phyloP scores from a whole-genome alignment of 306 rosid species.

The peach (Prunus persica) region DNA sequence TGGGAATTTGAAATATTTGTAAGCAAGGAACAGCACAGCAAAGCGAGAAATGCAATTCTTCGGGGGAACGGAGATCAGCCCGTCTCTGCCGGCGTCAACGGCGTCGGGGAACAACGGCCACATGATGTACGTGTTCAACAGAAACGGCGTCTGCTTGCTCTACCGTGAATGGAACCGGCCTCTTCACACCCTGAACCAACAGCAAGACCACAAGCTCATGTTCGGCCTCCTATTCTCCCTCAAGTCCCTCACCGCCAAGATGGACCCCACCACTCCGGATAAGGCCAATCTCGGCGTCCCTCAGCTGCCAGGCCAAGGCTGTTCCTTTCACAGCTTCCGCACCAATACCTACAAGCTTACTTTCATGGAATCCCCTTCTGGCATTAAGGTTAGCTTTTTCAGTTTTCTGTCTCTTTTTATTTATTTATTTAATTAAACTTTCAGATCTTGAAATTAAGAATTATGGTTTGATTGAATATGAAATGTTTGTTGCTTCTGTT shows the following conservation, averaged over 20 bases:
- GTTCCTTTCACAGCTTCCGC: too few species aligned
- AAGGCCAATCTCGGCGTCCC: slow-evolving; percentile 68
- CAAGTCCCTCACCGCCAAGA: slow-evolving; percentile 88
- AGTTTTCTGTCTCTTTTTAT: too few species aligned
- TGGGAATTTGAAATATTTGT: not conserved
- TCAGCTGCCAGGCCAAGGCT: slow-evolving; percentile 9
- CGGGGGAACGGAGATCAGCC: slow-evolving; percentile 91
- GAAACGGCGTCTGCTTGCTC: slow-evolving; percentile 88
- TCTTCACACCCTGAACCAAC: slow-evolving; percentile 67
- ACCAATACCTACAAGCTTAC: too few species aligned
- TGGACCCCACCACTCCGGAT: slow-evolving; percentile 63
- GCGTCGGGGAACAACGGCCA: slow-evolving; percentile 88
- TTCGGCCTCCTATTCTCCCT: slow-evolving; percentile 95
- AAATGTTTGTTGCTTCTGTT: not conserved
- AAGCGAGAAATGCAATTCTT: slow-evolving; percentile 75
- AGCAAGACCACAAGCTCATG: slow-evolving; percentile 97
- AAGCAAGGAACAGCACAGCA: not conserved
- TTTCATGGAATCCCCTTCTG: too few species aligned
- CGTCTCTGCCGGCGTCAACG: slow-evolving; percentile 84
- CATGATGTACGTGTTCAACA: slow-evolving; percentile 86
- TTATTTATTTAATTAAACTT: too few species aligned
- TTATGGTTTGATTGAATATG: too few species aligned
- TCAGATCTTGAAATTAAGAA: too few species aligned
- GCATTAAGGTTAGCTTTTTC: too few species aligned
- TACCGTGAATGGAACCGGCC: slow-evolving; percentile 98